Base-by-base conservation (phyloP, 345 rosid genomes). In the Linum tenue region DNA sequence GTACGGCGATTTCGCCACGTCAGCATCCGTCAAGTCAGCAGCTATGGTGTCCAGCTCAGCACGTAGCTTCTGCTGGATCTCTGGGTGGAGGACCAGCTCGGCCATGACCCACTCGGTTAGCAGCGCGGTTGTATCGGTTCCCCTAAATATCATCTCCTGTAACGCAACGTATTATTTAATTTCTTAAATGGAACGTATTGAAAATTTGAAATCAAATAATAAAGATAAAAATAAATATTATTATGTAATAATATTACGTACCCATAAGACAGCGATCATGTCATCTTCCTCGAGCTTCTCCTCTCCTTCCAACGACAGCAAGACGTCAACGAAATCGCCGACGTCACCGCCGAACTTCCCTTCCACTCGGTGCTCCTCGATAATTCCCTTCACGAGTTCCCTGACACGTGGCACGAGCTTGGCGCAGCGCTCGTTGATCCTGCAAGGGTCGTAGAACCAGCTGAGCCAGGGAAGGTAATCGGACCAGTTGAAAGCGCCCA, bases 101-200 rank as follows among this genome's bases (percentile, higher is more conserved):
- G 98, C 92, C 84, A 91, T 79, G 37, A 81, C 72, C 98, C 98
- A 91, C 88, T 91, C 98, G 2, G 95, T 89, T 17, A 91, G 22
- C 60, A 91, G 68, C 11, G 98, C 95, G 11, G 92, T 82, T 39
- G 98, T 89, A 67, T 91, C 98, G 12, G 96, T 91, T 31, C 98
- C 98, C 72, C 98, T 75, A 51, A 91, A 91, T 2, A 89, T 84
- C 98, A 91, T 91, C 67, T 91, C 98, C 96, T 91, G 76, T 48
- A 40, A 12, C 1, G 31, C 31, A 22, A 22, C 31, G 31, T 22
- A 22, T 22, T 22, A 22, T 22, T 0, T 22, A 22, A 22, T 22
- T 22, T 22, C 31, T 22, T 22, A 22, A 22, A 22, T 22, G 31
- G 0, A 22, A 22, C 31, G 31, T 22, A 22, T 22, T 22, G 31